phyloP scores from a whole-genome alignment of 345 rosid genomes.

The Gossypium sturtianum region DNA sequence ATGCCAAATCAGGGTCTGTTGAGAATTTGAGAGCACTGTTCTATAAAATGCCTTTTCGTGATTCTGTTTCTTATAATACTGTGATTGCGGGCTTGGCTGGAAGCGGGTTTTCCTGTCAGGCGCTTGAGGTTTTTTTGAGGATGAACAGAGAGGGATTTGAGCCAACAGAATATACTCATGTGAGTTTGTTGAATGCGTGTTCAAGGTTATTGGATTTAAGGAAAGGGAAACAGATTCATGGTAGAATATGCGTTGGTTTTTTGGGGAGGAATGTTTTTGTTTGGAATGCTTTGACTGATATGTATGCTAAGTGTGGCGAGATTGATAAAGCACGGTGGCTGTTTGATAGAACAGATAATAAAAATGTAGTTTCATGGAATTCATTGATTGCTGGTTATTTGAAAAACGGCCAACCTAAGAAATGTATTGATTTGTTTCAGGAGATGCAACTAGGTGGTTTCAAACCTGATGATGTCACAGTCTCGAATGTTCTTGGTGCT shows the following conservation, averaged over 20 bases:
- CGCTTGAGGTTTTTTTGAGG: slow-evolving; percentile 28
- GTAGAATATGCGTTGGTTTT: slow-evolving; percentile 32
- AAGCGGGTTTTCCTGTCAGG: slow-evolving; percentile 30
- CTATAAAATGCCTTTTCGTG: slow-evolving; percentile 38
- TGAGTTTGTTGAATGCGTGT: slow-evolving; percentile 49
- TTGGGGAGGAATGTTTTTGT: slow-evolving; percentile 33
- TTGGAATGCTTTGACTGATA: slow-evolving; percentile 49
- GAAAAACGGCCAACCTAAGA: slow-evolving; percentile 35
- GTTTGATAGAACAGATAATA: slow-evolving; percentile 32
- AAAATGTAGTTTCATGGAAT: slow-evolving; percentile 51
- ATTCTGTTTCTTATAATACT: slow-evolving; percentile 50
- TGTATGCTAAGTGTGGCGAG: slow-evolving; percentile 53
- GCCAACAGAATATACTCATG: slow-evolving; percentile 43
- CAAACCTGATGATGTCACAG: slow-evolving; percentile 46
- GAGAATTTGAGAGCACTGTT: slow-evolving; percentile 36
- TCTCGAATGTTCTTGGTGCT: slow-evolving; percentile 44
- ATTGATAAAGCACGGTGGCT: slow-evolving; percentile 41
- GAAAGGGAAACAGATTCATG: slow-evolving; percentile 49
- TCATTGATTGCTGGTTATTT: slow-evolving; percentile 47
- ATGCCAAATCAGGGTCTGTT: slow-evolving; percentile 31
- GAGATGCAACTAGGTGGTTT: slow-evolving; percentile 35
- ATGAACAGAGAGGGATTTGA: slow-evolving; percentile 35
- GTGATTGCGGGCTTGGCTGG: slow-evolving; percentile 38
- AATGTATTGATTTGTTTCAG: slow-evolving; percentile 41
- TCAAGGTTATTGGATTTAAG: slow-evolving; percentile 41